These are phyloP conservation scores for Lomentospora prolificans DNA, from an alignment of 2,329 filamentous ascomycete species.

Conservation along the genomic window DNA sequence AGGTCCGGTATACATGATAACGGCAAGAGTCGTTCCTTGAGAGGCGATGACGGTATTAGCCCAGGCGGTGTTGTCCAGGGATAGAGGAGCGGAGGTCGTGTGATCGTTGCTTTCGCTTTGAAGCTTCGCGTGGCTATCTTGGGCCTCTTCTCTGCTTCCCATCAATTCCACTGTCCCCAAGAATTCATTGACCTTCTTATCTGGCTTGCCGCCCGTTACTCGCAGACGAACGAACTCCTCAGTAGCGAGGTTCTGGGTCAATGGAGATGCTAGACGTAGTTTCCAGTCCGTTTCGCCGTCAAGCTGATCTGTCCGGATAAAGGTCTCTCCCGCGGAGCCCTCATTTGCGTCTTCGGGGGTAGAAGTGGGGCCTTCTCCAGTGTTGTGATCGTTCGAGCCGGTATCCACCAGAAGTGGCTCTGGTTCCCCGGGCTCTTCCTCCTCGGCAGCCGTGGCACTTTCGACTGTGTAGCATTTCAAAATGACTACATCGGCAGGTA, in stretches of 20 bases:
- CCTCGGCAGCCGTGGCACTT: conserved; percentile 23
- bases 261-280: conserved; percentile 71
- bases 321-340: conserved; percentile 55
- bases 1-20: conserved; percentile 87
- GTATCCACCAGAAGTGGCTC: conserved; percentile 7
- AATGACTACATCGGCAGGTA: conserved; percentile 90
- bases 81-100: conserved; percentile 59
- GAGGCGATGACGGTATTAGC: conserved; percentile 96
- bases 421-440: conserved; percentile 10
- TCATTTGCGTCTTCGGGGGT: too few species aligned
- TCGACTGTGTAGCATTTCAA: conserved; percentile 68
- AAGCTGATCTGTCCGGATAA: conserved; percentile 93
- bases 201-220: conserved; percentile 80
- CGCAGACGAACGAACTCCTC: conserved; percentile 60
- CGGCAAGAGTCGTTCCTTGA: conserved; percentile 77
- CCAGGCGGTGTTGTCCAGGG: conserved; percentile 97
- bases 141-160: conserved; percentile 40
- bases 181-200: conserved; percentile 92
- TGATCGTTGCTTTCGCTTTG: conserved; percentile 18
- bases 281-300: conserved; percentile 99
- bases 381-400: not conserved
- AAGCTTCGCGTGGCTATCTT: conserved; percentile 19
- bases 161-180: conserved; percentile 75
- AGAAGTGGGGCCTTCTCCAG: conserved; percentile 12
- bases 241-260: conserved; percentile 69